Evolutionary conservation across 1,284 basidiomycete genomes (phyloP), one percentile per base, ranked within the genome.

Genomic region (Microbotryomycetes sp.): DNA sequence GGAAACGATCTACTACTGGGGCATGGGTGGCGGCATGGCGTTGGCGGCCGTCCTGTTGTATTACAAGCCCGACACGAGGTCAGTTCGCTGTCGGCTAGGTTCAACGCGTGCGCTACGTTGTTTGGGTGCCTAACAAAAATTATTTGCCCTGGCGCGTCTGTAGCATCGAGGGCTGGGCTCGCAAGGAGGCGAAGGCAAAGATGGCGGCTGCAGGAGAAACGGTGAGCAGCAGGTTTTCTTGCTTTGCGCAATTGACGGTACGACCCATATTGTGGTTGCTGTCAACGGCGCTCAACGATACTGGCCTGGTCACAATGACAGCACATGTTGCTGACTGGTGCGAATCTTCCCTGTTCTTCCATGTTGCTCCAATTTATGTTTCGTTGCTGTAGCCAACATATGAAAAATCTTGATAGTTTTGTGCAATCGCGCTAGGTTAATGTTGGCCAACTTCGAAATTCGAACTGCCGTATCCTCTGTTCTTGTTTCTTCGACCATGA

Each of bases 1-100:
- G 92, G 91, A 91, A 80, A 83, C 63, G 56, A 67, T 69, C 57
- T 93, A 89, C 86, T 89, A 90, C 75, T 76, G 84, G 71, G 91
- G 92, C 30, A 90, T 97, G 85, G 92, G 89, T 73, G 93, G 92
- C 49, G 82, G 86, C 15, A 87, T 97, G 83, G 84, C 80, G 6
- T 79, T 92, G 62, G 88, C 85, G 31, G 78, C 81, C 7, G 82
- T 94, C 50, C 78, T 90, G 72, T 78, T 91, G 51, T 88, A 90
- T 78, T 97, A 93, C 82, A 96, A 96, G 80, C 93, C 94, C 6
- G 92, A 97, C 75, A 93, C 67, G 6, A 56, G 50, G 67, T 66
- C 23, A 48, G 67, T 60, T 4, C n/a, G n/a, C n/a, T n/a, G n/a
- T 6, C 30, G 22, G 3, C 9, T 31, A 22, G 3, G 25, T 4